Base-by-base conservation (phyloP, 306 rosid genomes). In the Quercus bicolor region DNA sequence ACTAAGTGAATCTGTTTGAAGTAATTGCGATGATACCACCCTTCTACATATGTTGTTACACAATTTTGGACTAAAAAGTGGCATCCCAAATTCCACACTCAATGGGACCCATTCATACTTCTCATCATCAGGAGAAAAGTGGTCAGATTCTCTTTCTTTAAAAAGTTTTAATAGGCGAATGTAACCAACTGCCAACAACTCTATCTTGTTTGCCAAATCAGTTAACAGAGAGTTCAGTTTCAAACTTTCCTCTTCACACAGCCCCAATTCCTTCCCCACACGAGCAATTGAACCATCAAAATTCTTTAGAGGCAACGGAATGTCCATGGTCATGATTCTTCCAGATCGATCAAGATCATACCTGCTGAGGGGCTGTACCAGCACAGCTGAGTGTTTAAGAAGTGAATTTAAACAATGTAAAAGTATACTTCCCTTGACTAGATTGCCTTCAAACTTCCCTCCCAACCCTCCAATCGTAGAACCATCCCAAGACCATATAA, bases 401-500 rank as follows among this genome's bases (percentile, higher is more conserved):
- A 91, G 89, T 76, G 98, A 86, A 81, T 95, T 95, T 82, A 93
- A 81, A 79, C 96, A 95, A 85, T 95, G 99, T 87, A 95, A 80
- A 75, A 95, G 97, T 68, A 93, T 77, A 78, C 83, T 73, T 82
- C 99, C 99, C 78, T 91, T 90, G 5, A 95, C 98, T 68, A 91
- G 84, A 74, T 80, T 90, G 74, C 98, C 96, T 87, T 93, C 97
- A 62, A 90, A 88, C 76, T 93, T 95, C 79, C 89, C 88, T 79
- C 97, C 99, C 82, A 95, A 78, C 43, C 96, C 99, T 80, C 96
- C 98, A 73, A 95, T 69, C 24, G 91, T 59, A 73, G 96, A 84
- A 79, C 96, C 90, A 76, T 93, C 99, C 99, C 97, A 95, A 84
- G 98, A 90, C 98, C 98, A 95, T 81, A 95, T 37, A 66, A 93